Percentiles rank a stretch among this genome's conserved stretches.
Conservation (phyloP, 78 protist species). For the Dictyostelium brefeldianum region DNA sequence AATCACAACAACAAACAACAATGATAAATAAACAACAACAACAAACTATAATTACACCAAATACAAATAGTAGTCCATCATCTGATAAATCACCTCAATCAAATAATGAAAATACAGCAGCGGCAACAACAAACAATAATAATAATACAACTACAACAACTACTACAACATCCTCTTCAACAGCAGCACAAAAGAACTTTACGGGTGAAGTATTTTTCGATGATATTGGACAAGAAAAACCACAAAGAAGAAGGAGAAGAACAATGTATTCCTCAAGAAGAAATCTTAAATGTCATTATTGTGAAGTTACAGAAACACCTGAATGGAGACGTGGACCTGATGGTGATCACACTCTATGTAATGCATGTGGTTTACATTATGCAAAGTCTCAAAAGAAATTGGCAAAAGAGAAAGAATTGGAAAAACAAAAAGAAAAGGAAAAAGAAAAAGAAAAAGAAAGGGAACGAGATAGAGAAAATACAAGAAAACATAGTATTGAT, state of each 20-base stretch:
- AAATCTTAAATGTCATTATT: conserved; percentile 76
- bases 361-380: conserved; percentile 79
- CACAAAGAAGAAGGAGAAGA: conserved; percentile 76
- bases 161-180: neutral
- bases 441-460: conserved; percentile 31
- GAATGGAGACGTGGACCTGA: conserved; percentile 84
- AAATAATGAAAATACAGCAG: neutral
- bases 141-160: neutral
- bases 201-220: conserved; percentile 73
- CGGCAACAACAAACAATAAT: neutral
- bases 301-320: conserved; percentile 81
- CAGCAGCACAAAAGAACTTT: conserved; percentile 44
- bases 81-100: neutral
- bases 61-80: neutral
- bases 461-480: conserved; percentile 38
- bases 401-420: conserved; percentile 46
- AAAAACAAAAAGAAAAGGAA: conserved; percentile 41
- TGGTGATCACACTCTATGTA: conserved; percentile 77
- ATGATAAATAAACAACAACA: neutral
- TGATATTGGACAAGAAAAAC: conserved; percentile 53
- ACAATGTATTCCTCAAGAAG: conserved; percentile 68
- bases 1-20: neutral
- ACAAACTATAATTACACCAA: neutral
- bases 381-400: conserved; percentile 73
- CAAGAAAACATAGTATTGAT: conserved; percentile 63